Base-by-base conservation (phyloP, 306 rosid species). In the Cucurbita moschata region DNA sequence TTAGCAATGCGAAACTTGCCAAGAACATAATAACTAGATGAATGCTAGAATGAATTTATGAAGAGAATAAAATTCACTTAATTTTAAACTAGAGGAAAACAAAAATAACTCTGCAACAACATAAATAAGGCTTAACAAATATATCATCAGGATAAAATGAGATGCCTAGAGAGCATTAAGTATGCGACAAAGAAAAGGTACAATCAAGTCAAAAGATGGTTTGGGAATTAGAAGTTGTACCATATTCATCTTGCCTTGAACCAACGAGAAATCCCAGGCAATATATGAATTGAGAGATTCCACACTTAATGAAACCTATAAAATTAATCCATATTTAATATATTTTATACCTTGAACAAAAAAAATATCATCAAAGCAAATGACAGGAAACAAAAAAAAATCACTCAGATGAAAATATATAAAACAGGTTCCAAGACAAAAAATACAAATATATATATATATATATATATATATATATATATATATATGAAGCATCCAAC, bases 191-290 rank as follows among this genome's bases (percentile, higher is more conserved):
- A 59, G 59, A 66, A 46, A 46, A 19, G n/a, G 18, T 44, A 18
- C 18, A 67, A 23, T 50, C 76, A 66, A 65, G 55, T 82, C 75
- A 63, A 76, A 54, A 30, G 74, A 15, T 19, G 63, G 35, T 59
- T 57, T 10, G 57, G 65, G 19, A 65, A 73, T 76, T 62, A 68
- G 86, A 57, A 77, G 76, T 75, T 52, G 83, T 90, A 94, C 99
- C 99, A 91, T 71, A 78, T 81, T 85, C 56, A 94, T 87, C 89
- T 83, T 94, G 81, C 99, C 88, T 79, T 94, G 99, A 61, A 89
- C 84, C 78, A 94, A 70, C 6, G 95, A 85, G 85, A 94, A 94
- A 77, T 94, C 99, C 99, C 99, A 94, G 8, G 99, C 99, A 79
- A 94, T 90, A 67, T 90, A 94, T 0, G 99, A 94, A 83, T 94